These are phyloP conservation scores for Rosa persica DNA, from an alignment of 306 rosid genomes.

Conservation along the genomic window DNA sequence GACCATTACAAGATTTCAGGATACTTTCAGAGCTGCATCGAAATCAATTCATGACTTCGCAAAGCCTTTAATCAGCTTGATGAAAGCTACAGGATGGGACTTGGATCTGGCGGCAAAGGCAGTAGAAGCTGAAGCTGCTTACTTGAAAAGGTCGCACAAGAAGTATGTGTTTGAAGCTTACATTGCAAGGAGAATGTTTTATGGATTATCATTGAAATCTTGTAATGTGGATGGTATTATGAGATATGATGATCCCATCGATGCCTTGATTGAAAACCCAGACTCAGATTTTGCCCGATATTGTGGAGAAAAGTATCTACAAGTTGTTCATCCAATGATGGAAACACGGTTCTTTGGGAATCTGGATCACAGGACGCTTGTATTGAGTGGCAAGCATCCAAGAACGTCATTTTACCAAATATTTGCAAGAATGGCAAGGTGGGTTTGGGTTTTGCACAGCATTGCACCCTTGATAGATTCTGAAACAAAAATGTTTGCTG, in stretches of 20 bases:
- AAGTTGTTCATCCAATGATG: conserved; percentile 63
- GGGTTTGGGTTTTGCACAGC: conserved; percentile 70
- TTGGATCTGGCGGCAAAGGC: conserved; percentile 58
- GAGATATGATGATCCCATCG: conserved; percentile 65
- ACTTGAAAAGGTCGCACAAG: conserved; percentile 67
- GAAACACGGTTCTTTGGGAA: conserved; percentile 76
- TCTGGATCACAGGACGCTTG: conserved; percentile 58
- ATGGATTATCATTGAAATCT: conserved; percentile 30
- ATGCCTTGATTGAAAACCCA: conserved; percentile 57
- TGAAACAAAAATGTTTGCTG: conserved; percentile 50
- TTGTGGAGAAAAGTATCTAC: conserved; percentile 54
- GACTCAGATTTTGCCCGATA: conserved; percentile 69
- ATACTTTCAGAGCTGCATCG: conserved; percentile 48
- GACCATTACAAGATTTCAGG: conserved; percentile 43
- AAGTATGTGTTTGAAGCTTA: conserved; percentile 84
- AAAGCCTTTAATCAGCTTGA: conserved; percentile 66
- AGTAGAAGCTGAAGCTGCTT: conserved; percentile 50
- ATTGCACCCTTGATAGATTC: conserved; percentile 53
- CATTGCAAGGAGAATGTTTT: conserved; percentile 67
- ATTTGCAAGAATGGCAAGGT: conserved; percentile 78
- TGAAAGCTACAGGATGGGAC: conserved; percentile 91
- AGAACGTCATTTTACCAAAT: conserved; percentile 76
- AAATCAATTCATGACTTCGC: conserved; percentile 81
- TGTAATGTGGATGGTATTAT: conserved; percentile 41
- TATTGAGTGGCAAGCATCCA: conserved; percentile 67